Conservation (phyloP, 768 basidiomycete genomes). For the Phanerochaete carnosa region DNA sequence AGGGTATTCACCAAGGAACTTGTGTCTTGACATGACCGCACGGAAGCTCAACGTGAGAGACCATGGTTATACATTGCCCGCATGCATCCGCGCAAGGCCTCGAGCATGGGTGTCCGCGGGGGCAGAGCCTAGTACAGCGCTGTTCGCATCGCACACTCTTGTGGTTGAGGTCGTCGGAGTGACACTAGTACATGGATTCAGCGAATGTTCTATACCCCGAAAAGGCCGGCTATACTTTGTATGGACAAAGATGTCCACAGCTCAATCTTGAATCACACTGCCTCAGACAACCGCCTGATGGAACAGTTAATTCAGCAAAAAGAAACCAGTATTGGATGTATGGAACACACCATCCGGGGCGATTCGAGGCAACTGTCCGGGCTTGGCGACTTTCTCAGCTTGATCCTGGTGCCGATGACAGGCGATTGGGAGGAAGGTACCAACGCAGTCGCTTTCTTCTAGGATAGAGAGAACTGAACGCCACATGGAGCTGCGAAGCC, state of each 20-base stretch:
- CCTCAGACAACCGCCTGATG: slow-evolving; percentile 58
- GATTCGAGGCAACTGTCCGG: slow-evolving; percentile 45
- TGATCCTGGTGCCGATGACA: slow-evolving; percentile 53
- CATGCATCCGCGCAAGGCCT: slow-evolving; percentile 50
- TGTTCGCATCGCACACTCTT: slow-evolving; percentile 45
- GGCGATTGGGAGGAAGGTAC: slow-evolving; percentile 49
- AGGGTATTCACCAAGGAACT: slow-evolving; percentile 45
- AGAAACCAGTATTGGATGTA: not conserved
- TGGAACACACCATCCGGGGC: slow-evolving; percentile 31
- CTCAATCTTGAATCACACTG: slow-evolving; percentile 48
- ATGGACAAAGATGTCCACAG: slow-evolving; percentile 67
- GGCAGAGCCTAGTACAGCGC: slow-evolving; percentile 46
- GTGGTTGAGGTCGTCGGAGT: slow-evolving; percentile 64
- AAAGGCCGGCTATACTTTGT: slow-evolving; percentile 38
- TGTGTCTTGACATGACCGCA: slow-evolving; percentile 49
- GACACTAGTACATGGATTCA: not conserved
- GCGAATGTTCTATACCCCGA: not conserved
- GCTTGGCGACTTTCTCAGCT: slow-evolving; percentile 39
- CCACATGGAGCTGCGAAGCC: slow-evolving; percentile 54
- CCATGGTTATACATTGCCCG: slow-evolving; percentile 47
- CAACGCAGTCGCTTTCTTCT: slow-evolving; percentile 42
- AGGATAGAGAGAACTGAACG: slow-evolving; percentile 50
- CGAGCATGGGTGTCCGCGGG: slow-evolving; percentile 54
- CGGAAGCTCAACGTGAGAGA: slow-evolving; percentile 45
- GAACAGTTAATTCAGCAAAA: not conserved